Conservation (phyloP, 2,329 filamentous ascomycete species). For the Arthrinium puccinioides region DNA sequence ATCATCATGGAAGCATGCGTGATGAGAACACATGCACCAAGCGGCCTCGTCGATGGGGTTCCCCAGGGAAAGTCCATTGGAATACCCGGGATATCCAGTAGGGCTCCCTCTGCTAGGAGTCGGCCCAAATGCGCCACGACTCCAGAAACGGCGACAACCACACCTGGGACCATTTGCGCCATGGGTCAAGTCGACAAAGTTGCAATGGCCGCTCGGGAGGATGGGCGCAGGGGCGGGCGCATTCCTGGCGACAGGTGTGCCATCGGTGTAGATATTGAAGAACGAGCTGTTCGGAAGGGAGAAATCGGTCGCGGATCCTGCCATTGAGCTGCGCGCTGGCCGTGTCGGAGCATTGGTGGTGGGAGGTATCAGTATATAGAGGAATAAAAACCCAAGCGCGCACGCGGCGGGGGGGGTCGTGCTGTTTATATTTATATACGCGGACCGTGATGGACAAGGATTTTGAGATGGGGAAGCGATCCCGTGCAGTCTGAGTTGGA, state of each 20-base stretch:
- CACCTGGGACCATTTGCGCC: slow-evolving; percentile 46
- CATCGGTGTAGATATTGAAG: slow-evolving; percentile 51
- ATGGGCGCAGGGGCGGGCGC: slow-evolving; percentile 17
- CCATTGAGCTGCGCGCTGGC: slow-evolving; percentile 40
- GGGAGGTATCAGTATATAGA: slow-evolving; percentile 8
- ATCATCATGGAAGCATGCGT: slow-evolving; percentile 55
- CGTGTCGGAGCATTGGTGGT: slow-evolving; percentile 20
- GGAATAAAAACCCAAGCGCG: slow-evolving; percentile 10
- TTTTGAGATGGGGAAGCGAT: slow-evolving; percentile 12
- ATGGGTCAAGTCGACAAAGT: slow-evolving; percentile 47
- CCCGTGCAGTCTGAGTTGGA: slow-evolving; percentile 21
- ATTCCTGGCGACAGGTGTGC: slow-evolving; percentile 18
- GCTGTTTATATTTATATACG: slow-evolving; percentile 2
- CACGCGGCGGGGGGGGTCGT: slow-evolving; percentile 2
- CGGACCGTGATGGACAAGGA: slow-evolving; percentile 8
- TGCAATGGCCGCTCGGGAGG: slow-evolving; percentile 48
- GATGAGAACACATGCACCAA: slow-evolving; percentile 57
- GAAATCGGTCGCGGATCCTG: slow-evolving; percentile 40
- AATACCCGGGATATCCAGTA: slow-evolving; percentile 13
- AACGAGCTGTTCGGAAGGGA: slow-evolving; percentile 35
- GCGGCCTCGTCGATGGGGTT: slow-evolving; percentile 30
- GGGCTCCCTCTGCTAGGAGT: slow-evolving; percentile 19
- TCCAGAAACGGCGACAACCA: slow-evolving; percentile 56
- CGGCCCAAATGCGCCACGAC: slow-evolving; percentile 28
- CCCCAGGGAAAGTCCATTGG: slow-evolving; percentile 12